phyloP scores from a whole-genome alignment of 2,329 filamentous ascomycete species.

The Fusarium foetens region DNA sequence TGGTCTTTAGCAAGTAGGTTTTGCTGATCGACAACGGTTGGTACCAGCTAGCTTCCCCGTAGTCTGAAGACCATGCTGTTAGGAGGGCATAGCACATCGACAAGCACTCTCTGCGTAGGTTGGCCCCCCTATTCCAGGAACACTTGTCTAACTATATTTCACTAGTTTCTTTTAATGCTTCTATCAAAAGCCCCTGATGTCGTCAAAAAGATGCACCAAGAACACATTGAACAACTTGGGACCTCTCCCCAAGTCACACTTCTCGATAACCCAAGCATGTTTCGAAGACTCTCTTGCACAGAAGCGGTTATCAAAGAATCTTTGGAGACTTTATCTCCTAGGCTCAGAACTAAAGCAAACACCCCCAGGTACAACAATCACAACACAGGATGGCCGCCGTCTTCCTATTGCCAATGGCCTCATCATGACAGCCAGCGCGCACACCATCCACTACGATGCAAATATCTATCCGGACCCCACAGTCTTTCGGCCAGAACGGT shows the following conservation, averaged over 20 bases:
- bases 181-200: slow-evolving; percentile 4
- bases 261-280: not conserved
- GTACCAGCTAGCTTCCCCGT: not conserved
- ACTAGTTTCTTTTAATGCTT: slow-evolving; percentile 15
- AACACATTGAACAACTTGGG: slow-evolving; percentile 9
- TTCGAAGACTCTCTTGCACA: slow-evolving; percentile 9
- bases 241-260: not conserved
- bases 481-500: slow-evolving; percentile 16
- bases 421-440: not conserved
- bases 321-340: slow-evolving; percentile 3
- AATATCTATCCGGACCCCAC: not conserved
- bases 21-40: accelerated
- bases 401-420: slow-evolving; percentile 14
- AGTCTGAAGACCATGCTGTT: slow-evolving; percentile 13
- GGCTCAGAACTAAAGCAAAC: slow-evolving; percentile 10
- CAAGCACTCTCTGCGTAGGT: not conserved
- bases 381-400: not conserved
- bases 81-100: slow-evolving; percentile 28
- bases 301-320: slow-evolving; percentile 23
- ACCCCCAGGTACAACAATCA: not conserved
- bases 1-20: slow-evolving; percentile 1
- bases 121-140: not conserved
- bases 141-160: not conserved
- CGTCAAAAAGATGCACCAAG: slow-evolving; percentile 7
- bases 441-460: slow-evolving; percentile 17